phyloP scores from a whole-genome alignment of 2,329 filamentous ascomycete species.

The Phaeosphaeriaceae sp. region DNA sequence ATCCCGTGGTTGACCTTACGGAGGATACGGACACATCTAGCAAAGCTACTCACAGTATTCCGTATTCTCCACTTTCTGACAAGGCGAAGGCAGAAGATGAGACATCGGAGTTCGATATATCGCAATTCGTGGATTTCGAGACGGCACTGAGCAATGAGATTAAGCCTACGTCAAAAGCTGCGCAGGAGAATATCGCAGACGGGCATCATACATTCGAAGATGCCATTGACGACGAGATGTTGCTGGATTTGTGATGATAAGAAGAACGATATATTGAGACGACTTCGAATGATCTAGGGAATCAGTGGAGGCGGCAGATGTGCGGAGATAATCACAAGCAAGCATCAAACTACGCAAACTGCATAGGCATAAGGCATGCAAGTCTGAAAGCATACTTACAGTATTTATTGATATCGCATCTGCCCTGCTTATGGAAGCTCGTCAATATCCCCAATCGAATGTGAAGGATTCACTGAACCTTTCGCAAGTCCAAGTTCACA shows the following conservation, averaged over 20 bases:
- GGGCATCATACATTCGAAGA: slow-evolving; percentile 13
- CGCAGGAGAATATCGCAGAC: background rate
- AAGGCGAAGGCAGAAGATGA: background rate
- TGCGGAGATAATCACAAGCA: background rate
- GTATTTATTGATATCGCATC: background rate
- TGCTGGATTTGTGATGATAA: slow-evolving; percentile 27
- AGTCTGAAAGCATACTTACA: background rate
- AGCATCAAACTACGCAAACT: background rate
- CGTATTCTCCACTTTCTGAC: background rate
- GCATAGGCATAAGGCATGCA: background rate
- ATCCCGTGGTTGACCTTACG: background rate
- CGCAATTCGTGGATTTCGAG: slow-evolving; percentile 5
- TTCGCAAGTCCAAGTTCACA: no score
- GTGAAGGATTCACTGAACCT: background rate
- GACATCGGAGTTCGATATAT: slow-evolving; percentile 7
- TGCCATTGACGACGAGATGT: slow-evolving; percentile 34
- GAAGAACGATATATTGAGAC: background rate
- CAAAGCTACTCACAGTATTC: background rate
- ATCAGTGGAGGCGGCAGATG: background rate
- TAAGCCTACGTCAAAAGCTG: background rate
- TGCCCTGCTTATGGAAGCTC: background rate
- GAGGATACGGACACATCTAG: background rate
- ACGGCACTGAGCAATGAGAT: background rate
- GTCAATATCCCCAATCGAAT: background rate
- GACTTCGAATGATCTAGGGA: background rate